Percentiles rank a stretch among this genome's conserved stretches.
Conservation (phyloP, 805 yeast genomes). For the Saccharomyces kudriavzevii region DNA sequence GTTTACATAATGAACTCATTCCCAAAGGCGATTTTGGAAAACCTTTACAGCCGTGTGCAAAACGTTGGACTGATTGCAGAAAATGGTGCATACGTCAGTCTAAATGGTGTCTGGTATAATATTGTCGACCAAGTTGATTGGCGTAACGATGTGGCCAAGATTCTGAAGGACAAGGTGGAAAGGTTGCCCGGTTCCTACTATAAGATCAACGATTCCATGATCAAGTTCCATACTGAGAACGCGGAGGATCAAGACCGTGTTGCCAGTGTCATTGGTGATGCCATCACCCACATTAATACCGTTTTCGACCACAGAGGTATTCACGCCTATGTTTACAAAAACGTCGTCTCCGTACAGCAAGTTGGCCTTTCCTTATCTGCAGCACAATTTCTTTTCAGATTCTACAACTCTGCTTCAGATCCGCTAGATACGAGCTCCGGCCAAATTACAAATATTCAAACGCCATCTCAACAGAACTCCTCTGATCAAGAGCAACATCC, state of each 20-base stretch:
- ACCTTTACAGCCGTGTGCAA: constrained; percentile 57
- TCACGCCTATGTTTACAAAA: constrained; percentile 69
- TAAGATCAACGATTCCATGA: constrained; percentile 65
- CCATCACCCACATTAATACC: constrained; percentile 77
- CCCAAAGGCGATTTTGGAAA: constrained; percentile 55
- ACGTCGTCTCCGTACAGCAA: constrained; percentile 66
- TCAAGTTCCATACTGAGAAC: constrained; percentile 67
- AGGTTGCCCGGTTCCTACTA: constrained; percentile 73
- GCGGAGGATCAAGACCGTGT: constrained; percentile 59
- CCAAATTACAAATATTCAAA: constrained; percentile 8
- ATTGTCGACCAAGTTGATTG: constrained; percentile 47
- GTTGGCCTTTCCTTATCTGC: constrained; percentile 50
- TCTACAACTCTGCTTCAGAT: constrained; percentile 24
- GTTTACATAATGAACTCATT: constrained; percentile 68
- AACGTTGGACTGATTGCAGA: constrained; percentile 82
- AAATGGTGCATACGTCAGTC: constrained; percentile 72
- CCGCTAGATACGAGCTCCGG: constrained; percentile 22
- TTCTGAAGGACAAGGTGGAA: constrained; percentile 42
- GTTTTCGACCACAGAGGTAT: constrained; percentile 53
- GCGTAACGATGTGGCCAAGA: constrained; percentile 28
- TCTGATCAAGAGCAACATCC: background rate
- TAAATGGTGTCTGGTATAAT: constrained; percentile 52
- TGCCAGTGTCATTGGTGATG: constrained; percentile 67
- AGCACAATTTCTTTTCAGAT: constrained; percentile 42
- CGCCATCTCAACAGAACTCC: constrained; percentile 8